Percentiles rank a stretch among this genome's conserved stretches.
Evolutionary conservation across 2,329 filamentous ascomycete genomes (phyloP).

Genomic region (Fusarium buharicum): DNA sequence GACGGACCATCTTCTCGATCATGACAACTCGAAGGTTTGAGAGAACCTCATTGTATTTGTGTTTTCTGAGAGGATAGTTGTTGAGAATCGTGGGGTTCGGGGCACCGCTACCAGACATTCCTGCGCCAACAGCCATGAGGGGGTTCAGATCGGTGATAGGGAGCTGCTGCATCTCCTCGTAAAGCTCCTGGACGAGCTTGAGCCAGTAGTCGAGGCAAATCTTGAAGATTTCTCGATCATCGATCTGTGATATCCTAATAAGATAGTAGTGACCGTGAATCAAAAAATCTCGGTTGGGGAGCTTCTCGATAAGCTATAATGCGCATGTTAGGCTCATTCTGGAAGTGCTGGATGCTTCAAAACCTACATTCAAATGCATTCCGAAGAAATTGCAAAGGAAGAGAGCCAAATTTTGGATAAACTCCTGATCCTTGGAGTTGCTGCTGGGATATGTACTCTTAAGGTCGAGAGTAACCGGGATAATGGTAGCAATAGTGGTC

Average conservation of each 20-base stretch:
- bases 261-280: constrained; percentile 98
- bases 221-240: constrained; percentile 99
- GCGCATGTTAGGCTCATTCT: constrained; percentile 20
- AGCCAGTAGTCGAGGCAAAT: constrained; percentile 99
- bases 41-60: constrained; percentile 95
- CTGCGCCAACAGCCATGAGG: constrained; percentile 79
- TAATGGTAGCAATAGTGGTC: constrained; percentile 91
- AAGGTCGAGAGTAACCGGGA: constrained; percentile 88
- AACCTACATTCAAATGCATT: constrained; percentile 81
- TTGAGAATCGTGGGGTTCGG: constrained; percentile 85
- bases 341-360: constrained; percentile 15
- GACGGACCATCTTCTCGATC: constrained; percentile 99
- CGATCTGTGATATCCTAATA: constrained; percentile 97
- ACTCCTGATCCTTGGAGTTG: constrained; percentile 94
- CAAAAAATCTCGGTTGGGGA: constrained; percentile 94
- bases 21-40: constrained; percentile 96
- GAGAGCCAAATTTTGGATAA: constrained; percentile 94
- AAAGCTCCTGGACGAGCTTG: constrained; percentile 95
- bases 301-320: constrained; percentile 84
- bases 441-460: constrained; percentile 92
- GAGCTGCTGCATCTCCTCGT: constrained; percentile 98
- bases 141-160: constrained; percentile 94
- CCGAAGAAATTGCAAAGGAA: constrained; percentile 98
- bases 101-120: constrained; percentile 81
- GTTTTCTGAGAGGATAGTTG: constrained; percentile 94